Base-by-base conservation (phyloP, 2,329 filamentous ascomycete species). In the Nakataea oryzae region DNA sequence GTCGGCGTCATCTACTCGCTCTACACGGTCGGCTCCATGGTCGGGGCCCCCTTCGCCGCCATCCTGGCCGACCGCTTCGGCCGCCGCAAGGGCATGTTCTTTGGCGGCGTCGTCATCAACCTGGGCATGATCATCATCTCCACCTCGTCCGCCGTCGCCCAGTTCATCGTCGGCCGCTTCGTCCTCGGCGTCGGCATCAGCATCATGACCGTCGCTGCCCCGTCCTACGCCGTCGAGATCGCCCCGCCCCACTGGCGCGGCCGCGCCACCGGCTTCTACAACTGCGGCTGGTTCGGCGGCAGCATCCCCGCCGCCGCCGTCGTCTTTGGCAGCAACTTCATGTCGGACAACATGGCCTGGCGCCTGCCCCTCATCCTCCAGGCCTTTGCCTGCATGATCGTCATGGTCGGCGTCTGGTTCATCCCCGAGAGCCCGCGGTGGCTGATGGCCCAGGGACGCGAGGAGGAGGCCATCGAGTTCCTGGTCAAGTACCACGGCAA, bases 11-110 rank as follows among this genome's bases (percentile, higher is more conserved):
- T 78, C 68, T 76, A 75, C 62, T 80, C 78, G 6, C 73, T 81
- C 28, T 81, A 81, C 67, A 77, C 76, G 5, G 76, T 81, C 0
- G 95, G 99, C 75, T 97, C 92, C 32, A 99, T 99, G 95, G 95
- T 91, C 1, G 93, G 88, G 14, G 88, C 93, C 0, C 81, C 99
- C 11, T 89, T 99, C 71, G 75, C 77, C 26, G 78, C 79, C 26
- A 71, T 76, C 17, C 66, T 81, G 30, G 76, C 77, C 12, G 78
- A 81, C 64, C 74, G 66, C 50, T 72, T 71, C 17, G 79, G 79
- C 27, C 78, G 79, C 61, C 74, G 73, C 61, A 73, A 73, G 65
- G 74, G 73, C 59, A 81, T 81, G 79, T 79, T 79, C 63, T 56
- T 50, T 4, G 79, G 78, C 14, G 76, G 68, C n/a, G 58, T 70